Evolutionary conservation across 139 green algal genomes (phyloP), one percentile per base, ranked within the genome.

Genomic region (Dunaliella sp.): DNA sequence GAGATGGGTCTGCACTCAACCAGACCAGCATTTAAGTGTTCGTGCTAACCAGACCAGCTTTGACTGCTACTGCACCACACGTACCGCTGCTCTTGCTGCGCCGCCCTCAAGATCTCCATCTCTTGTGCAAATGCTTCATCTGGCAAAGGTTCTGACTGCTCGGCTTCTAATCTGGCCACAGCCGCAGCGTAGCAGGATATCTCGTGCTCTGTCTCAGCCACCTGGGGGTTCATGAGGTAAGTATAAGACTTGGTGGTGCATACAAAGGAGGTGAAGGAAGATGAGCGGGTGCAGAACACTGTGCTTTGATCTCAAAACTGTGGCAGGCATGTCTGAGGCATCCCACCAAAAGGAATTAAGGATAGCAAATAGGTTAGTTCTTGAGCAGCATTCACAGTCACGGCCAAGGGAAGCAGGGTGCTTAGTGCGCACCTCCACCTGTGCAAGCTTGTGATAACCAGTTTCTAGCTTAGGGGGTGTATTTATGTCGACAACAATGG

Each of bases 131-230:
- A 84, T 32, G 82, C 82, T 31, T 84, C 65, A 79, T 92, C 87
- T 1, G 77, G 35, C 34, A 84, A 57, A 34, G 82, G 38, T 58
- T 38, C n/a, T 2, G 26, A 80, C 74, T 89, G 77, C 79, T 94
- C 48, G 2, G 48, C 84, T 2, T 83, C 81, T 83, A 93, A 84
- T 86, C 93, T 82, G 0, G 73, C 22, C 30, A 97, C 85, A 2
- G 90, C 94, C 1, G 86, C 84, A 37, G 92, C 88, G 86, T 98
- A 98, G 24, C 90, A 88, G 0, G 88, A 82, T 24, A 95, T 91
- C 81, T 97, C 93, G 3, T 81, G 83, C 85, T 98, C 90, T 34
- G 91, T 85, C 58, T 98, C 94, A 26, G 84, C 72, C 25, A 96
- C 88, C 87, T 95, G 85, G 36, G 75, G 21, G n/a, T n/a, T n/a